Conservation (phyloP, 345 rosid genomes). For the Mercurialis annua region DNA sequence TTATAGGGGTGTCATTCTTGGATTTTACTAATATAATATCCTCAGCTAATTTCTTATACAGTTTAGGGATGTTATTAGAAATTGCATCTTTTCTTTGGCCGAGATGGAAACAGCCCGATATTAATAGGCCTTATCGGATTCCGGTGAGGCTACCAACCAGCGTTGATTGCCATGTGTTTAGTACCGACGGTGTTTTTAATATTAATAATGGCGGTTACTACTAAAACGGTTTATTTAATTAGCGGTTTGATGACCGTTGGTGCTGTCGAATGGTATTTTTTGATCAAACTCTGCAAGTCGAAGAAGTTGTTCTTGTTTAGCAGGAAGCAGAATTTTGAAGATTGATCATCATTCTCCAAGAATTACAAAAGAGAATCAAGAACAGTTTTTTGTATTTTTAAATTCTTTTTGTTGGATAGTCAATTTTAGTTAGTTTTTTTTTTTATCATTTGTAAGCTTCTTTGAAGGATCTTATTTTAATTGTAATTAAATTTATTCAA, state of each 20-base stretch:
- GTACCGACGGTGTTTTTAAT: conserved; percentile 56
- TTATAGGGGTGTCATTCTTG: conserved; percentile 55
- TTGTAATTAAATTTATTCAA: too few species aligned
- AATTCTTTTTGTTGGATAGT: too few species aligned
- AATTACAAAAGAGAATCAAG: too few species aligned
- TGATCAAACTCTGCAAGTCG: conserved; percentile 46
- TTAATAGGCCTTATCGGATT: conserved; percentile 58
- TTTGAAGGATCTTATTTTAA: too few species aligned
- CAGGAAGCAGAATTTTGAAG: too few species aligned
- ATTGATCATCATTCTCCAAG: too few species aligned
- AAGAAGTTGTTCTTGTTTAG: conserved; percentile 45
- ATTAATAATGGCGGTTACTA: conserved; percentile 50
- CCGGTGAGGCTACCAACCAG: conserved; percentile 53
- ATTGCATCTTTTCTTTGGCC: conserved; percentile 67
- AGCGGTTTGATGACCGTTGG: conserved; percentile 59
- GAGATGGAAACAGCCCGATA: conserved; percentile 45
- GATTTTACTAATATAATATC: conserved; percentile 50
- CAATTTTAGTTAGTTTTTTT: too few species aligned
- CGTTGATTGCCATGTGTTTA: conserved; percentile 54
- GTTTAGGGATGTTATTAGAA: conserved; percentile 71
- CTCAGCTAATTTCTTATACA: conserved; percentile 67
- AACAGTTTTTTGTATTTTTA: too few species aligned
- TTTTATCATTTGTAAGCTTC: too few species aligned
- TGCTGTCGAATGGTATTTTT: conserved; percentile 60
- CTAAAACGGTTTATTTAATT: conserved; percentile 51